Conservation (phyloP, 768 basidiomycete species). For the Auricularia sp. region DNA sequence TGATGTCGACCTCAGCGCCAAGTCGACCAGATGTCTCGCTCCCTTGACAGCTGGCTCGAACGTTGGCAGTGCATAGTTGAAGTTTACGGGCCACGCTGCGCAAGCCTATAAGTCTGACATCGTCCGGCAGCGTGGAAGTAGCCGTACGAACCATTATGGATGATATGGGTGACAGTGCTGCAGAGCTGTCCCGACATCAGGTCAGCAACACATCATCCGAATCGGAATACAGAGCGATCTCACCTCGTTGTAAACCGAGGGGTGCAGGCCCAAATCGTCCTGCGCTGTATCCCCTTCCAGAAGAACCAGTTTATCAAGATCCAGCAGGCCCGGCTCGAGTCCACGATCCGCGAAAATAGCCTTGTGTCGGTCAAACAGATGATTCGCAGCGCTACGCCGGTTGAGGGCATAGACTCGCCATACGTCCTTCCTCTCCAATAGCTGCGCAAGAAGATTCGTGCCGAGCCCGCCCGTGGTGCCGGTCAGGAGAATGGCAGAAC, state of each 20-base stretch:
- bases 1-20: conserved; percentile 24
- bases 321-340: conserved; percentile 11
- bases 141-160: neutral
- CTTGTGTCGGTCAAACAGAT: neutral
- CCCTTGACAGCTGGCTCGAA: conserved; percentile 33
- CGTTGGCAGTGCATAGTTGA: conserved; percentile 30
- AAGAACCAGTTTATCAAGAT: conserved; percentile 16
- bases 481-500: conserved; percentile 3
- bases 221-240: conserved; percentile 5
- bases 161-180: neutral
- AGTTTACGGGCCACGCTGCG: conserved; percentile 32
- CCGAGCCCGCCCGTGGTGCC: conserved; percentile 9
- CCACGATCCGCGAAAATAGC: neutral
- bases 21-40: conserved; percentile 31
- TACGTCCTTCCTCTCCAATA: neutral
- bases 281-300: conserved; percentile 12
- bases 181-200: no score
- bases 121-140: neutral
- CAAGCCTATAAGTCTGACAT: neutral
- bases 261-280: conserved; percentile 12
- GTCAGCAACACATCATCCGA: no score
- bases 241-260: conserved; percentile 31
- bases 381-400: neutral
- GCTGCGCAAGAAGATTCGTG: neutral
- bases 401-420: neutral